phyloP scores from a whole-genome alignment of 495 filamentous ascomycete species.

The Paragyromitra xinjiangensis region DNA sequence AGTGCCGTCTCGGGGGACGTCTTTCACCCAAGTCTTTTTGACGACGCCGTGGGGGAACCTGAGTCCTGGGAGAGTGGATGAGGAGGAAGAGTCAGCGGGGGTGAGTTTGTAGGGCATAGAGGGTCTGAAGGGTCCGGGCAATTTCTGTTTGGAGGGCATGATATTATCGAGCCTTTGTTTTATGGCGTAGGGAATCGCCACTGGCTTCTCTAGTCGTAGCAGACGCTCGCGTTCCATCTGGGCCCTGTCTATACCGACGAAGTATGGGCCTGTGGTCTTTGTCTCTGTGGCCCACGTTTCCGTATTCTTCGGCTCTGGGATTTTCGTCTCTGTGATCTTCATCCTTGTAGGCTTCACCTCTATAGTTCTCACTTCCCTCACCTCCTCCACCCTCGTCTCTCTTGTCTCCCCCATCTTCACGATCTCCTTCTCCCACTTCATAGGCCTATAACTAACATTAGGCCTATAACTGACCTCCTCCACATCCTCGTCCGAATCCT shows the following conservation, averaged over 20 bases:
- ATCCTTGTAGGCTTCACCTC: background rate
- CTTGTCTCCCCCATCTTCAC: no score
- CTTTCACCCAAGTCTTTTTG: conserved; percentile 79
- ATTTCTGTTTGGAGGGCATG: background rate
- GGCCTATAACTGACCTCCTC: conserved; percentile 8
- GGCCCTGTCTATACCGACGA: conserved; percentile 38
- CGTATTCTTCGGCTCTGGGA: background rate
- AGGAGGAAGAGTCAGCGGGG: no score
- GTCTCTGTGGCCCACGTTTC: background rate
- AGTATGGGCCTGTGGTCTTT: background rate
- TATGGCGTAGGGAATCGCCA: conserved; percentile 63
- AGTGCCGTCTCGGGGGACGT: conserved; percentile 65
- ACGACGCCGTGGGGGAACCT: conserved; percentile 77
- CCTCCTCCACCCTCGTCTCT: no score
- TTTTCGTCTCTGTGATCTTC: background rate
- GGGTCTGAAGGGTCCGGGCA: background rate
- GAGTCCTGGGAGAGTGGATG: conserved; percentile 46
- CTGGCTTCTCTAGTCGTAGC: conserved; percentile 66
- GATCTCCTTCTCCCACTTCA: no score
- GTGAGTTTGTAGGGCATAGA: no score
- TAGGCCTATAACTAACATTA: no score
- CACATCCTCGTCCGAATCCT: conserved; percentile 35
- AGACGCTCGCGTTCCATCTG: conserved; percentile 87
- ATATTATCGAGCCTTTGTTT: background rate
- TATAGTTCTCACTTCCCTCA: no score